These are phyloP conservation scores for Solanum ossicruentum DNA, from an alignment of 257 asterid species.

Conservation along the genomic window DNA sequence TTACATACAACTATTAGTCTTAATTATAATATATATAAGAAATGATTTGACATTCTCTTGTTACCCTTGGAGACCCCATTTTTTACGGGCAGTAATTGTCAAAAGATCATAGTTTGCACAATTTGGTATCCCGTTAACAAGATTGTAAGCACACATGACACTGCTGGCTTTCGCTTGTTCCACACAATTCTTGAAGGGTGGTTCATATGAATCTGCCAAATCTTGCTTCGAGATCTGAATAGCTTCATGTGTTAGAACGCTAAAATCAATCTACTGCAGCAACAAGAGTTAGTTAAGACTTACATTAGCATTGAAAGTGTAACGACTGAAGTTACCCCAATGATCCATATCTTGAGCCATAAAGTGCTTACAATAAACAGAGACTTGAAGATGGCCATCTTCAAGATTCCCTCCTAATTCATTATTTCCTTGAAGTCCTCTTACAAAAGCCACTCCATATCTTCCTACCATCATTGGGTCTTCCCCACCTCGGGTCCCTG, in stretches of 20 bases:
- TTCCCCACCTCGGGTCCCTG: slow-evolving; percentile 35
- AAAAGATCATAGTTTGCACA: slow-evolving; percentile 52
- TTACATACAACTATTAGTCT: neutral
- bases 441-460: slow-evolving; percentile 40
- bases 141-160: slow-evolving; percentile 64
- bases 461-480: slow-evolving; percentile 17
- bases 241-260: neutral
- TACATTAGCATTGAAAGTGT: slow-evolving; percentile 42
- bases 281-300: neutral
- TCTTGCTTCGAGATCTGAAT: slow-evolving; percentile 52
- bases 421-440: slow-evolving; percentile 66
- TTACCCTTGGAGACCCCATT: slow-evolving; percentile 75
- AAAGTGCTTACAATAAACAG: slow-evolving; percentile 73
- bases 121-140: slow-evolving; percentile 55
- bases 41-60: neutral
- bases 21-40: neutral
- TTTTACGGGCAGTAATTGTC: slow-evolving; percentile 34
- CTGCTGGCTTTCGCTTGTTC: slow-evolving; percentile 45
- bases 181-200: slow-evolving; percentile 63
- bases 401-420: slow-evolving; percentile 31
- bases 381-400: slow-evolving; percentile 37
- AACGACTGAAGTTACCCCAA: slow-evolving; percentile 52
- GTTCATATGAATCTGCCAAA: slow-evolving; percentile 65
- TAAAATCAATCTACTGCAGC: neutral
- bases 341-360: slow-evolving; percentile 70